Percentiles rank a stretch among this genome's conserved stretches.
Evolutionary conservation across 352 stramenopile species (phyloP).

Genomic region (Globisporangium irregulare): DNA sequence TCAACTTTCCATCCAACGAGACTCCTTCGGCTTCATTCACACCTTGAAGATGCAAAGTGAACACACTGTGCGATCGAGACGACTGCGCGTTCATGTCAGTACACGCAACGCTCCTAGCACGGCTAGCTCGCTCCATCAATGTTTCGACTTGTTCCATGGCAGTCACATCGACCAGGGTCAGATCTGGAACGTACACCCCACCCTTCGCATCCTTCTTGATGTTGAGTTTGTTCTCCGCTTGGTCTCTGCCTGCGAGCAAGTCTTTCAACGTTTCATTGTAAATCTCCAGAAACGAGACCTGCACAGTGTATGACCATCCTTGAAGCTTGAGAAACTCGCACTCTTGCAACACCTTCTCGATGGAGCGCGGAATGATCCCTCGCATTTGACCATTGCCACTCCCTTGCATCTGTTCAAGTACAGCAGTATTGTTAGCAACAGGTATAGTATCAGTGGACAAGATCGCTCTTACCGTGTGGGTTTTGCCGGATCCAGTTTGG

Average conservation of each 20-base stretch:
- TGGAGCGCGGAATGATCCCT: constrained; percentile 96
- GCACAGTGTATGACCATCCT: constrained; percentile 94
- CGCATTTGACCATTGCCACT: constrained; percentile 93
- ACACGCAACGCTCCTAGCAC: constrained; percentile 64
- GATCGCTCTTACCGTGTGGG: constrained; percentile 71
- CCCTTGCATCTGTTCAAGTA: constrained; percentile 92
- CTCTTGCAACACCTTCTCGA: constrained; percentile 94
- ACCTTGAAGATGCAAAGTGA: constrained; percentile 72
- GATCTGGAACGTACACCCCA: constrained; percentile 58
- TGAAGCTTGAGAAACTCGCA: constrained; percentile 55
- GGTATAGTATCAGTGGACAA: not conserved
- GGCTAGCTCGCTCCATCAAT: constrained; percentile 75
- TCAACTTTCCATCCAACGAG: constrained; percentile 63
- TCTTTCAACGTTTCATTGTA: constrained; percentile 99
- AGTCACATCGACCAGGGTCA: constrained; percentile 53
- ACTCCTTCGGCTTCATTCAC: constrained; percentile 81
- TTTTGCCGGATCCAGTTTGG: constrained; percentile 93
- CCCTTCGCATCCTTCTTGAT: constrained; percentile 78
- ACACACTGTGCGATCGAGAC: constrained; percentile 78
- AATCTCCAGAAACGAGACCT: constrained; percentile 99
- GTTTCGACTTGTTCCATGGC: constrained; percentile 62
- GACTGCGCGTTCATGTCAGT: constrained; percentile 95
- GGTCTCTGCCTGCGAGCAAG: constrained; percentile 86
- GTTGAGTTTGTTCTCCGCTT: constrained; percentile 42
- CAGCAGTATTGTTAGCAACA: constrained; percentile 3